Evolutionary conservation across 305 asterid species (phyloP), one percentile per base, ranked within the genome.

Genomic region (Fraxinus albicans): DNA sequence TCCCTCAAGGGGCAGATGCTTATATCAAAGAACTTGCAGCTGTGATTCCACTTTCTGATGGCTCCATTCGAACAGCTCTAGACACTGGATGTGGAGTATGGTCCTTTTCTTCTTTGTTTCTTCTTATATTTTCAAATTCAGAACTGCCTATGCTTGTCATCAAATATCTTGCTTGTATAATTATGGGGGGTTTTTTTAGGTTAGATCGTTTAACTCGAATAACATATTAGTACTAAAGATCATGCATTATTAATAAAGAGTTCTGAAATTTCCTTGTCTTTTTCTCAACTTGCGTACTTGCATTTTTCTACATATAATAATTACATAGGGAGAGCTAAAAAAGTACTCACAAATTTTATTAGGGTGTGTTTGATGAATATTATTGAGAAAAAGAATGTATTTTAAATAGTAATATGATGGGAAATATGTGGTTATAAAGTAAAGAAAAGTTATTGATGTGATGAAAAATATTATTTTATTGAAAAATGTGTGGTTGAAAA

Each of bases 1-100:
- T 95, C 82, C 99, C 99, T 81, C 93, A 90, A 69, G 99, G 99
- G 78, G 99, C 99, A 5, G 95, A 95, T 86, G 94, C 95, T 1
- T 95, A 95, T 81, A 94, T 95, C 4, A 90, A 94, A 76, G 97
- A 95, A 85, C 97, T 95, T 81, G 99, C 95, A 35, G 83, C 85
- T 0, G 94, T 93, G 73, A 87, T 95, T 84, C 99, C 99, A 8
- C 88, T 95, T 42, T 85, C 83, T 19, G 88, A 92, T 86, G 99
- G 99, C 79, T 78, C 93, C 47, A 89, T 95, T 78, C 87, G 99
- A 80, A 95, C 99, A 8, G 99, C 99, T 38, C 83, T 95, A 29
- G 99, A 95, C 83, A 95, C 99, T 29, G 99, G 99, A 35, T 95
- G 99, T 83, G 99, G 99, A 35, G 99, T 95, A 92, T 78, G 95